phyloP scores from a whole-genome alignment of 2,329 filamentous ascomycete species.

The Bipolaris zeicola region DNA sequence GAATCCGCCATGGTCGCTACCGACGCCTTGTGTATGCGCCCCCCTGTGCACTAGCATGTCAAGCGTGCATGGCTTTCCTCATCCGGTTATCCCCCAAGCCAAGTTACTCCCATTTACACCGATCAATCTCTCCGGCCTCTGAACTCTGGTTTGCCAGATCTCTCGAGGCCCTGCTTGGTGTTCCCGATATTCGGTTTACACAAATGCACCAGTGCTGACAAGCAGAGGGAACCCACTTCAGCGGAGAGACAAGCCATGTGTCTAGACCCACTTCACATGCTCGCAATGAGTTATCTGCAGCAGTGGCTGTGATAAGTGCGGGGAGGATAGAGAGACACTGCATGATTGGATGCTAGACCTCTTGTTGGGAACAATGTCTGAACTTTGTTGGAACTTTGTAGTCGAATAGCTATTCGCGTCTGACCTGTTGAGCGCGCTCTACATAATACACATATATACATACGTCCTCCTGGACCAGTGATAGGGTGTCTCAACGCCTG shows the following conservation, averaged over 20 bases:
- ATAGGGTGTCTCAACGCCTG: neutral
- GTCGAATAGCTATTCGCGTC: neutral
- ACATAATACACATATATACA: neutral
- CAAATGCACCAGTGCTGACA: neutral
- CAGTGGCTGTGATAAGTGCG: neutral
- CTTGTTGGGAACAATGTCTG: neutral
- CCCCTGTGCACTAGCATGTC: neutral
- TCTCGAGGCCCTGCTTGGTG: neutral
- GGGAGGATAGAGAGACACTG: neutral
- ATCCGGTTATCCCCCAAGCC: constrained; percentile 4
- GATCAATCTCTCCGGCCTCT: neutral
- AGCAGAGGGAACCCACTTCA: neutral
- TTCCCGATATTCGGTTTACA: neutral
- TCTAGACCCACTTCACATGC: neutral
- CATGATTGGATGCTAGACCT: neutral
- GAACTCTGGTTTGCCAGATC: neutral
- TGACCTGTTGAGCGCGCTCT: neutral
- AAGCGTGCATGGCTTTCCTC: constrained; percentile 4
- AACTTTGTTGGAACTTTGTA: neutral
- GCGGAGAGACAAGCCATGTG: neutral
- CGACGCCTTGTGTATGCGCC: neutral
- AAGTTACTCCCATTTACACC: neutral
- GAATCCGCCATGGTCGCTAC: neutral
- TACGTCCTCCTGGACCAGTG: neutral
- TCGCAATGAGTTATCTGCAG: neutral